phyloP scores from a whole-genome alignment of 164 flowering plant genomes.

The Magnolia kwangsiensis region DNA sequence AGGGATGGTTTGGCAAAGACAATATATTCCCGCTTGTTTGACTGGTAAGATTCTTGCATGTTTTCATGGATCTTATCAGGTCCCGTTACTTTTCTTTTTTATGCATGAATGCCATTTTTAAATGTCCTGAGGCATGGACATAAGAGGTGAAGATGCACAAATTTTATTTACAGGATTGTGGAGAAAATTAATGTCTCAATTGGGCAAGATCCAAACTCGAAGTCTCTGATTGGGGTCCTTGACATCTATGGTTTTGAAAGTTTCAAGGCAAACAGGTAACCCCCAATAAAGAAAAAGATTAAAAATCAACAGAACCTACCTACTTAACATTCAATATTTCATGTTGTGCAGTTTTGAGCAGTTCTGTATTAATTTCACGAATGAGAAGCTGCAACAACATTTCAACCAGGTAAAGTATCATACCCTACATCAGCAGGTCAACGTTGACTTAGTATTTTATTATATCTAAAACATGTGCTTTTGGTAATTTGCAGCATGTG shows the following conservation, averaged over 20 bases:
- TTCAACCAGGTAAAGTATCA: constrained; percentile 77
- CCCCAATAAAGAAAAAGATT: too few species aligned
- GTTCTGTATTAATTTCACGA: constrained; percentile 90
- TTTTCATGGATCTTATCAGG: neutral
- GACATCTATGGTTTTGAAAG: constrained; percentile 99
- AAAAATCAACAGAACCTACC: neutral
- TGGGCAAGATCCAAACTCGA: constrained; percentile 86
- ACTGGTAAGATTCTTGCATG: constrained; percentile 51
- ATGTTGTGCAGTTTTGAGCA: constrained; percentile 80
- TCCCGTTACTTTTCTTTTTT: neutral
- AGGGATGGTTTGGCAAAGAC: constrained; percentile 96
- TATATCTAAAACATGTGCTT: constrained; percentile 9
- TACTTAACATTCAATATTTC: constrained; percentile 3
- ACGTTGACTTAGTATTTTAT: constrained; percentile 2
- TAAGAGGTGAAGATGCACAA: neutral
- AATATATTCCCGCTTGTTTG: constrained; percentile 80
- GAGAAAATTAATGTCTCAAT: constrained; percentile 84
- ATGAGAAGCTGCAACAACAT: constrained; percentile 98
- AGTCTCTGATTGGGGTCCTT: constrained; percentile 81
- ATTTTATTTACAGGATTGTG: constrained; percentile 61
- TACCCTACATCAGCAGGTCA: constrained; percentile 10
- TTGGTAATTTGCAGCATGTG: constrained; percentile 64
- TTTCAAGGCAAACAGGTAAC: constrained; percentile 82
- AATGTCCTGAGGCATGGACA: neutral
- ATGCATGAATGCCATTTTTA: neutral